Conservation (phyloP, 352 stramenopile species). For the Globisporangium irregulare region DNA sequence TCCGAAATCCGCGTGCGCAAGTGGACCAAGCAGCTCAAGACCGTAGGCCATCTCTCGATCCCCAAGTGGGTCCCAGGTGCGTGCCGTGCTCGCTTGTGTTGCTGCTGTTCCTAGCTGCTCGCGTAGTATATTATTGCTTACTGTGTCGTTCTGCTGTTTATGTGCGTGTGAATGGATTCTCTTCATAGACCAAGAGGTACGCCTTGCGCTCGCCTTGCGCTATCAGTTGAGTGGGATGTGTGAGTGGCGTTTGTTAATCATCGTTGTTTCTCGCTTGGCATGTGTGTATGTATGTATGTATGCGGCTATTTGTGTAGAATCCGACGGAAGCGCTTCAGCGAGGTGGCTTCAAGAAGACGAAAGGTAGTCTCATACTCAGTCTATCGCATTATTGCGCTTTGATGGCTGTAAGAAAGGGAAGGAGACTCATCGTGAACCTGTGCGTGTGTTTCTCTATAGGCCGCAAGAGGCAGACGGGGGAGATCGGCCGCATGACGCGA, state of each 20-base stretch:
- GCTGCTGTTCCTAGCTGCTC: background rate
- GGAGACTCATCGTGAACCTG: background rate
- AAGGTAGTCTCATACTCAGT: constrained; percentile 30
- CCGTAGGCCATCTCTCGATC: constrained; percentile 67
- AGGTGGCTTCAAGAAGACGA: constrained; percentile 66
- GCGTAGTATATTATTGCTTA: background rate
- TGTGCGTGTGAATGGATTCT: background rate
- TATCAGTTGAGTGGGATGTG: background rate
- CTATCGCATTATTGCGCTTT: background rate
- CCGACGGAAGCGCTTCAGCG: constrained; percentile 66
- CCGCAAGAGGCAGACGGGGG: constrained; percentile 52
- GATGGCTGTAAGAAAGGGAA: background rate
- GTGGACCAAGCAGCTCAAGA: constrained; percentile 70
- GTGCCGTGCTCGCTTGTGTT: background rate
- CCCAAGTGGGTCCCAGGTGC: constrained; percentile 73
- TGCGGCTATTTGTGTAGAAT: constrained; percentile 24
- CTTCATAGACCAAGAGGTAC: constrained; percentile 48
- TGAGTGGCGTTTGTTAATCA: background rate
- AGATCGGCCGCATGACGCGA: constrained; percentile 70
- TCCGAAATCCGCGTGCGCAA: constrained; percentile 69
- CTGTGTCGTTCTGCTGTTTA: background rate
- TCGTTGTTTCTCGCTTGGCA: background rate
- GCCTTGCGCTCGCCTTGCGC: background rate
- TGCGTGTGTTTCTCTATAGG: constrained; percentile 22
- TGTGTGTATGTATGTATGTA: background rate